These are phyloP conservation scores for Allium sativum DNA, from an alignment of 106 monocot genomes.

Conservation along the genomic window DNA sequence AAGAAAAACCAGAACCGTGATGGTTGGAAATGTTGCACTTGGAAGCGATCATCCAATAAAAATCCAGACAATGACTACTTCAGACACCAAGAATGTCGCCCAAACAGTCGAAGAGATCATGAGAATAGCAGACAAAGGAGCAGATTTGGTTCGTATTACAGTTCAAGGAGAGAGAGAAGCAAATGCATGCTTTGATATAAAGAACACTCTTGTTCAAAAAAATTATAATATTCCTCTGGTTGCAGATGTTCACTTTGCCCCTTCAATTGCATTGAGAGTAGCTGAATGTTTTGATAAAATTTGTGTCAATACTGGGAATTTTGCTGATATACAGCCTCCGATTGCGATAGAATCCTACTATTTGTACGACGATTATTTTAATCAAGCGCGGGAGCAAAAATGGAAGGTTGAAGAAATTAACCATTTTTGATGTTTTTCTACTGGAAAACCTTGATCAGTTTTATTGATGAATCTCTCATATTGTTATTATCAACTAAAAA, in stretches of 20 bases:
- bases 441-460: not conserved
- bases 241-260: constrained; percentile 98
- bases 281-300: constrained; percentile 99
- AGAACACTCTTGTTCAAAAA: constrained; percentile 87
- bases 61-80: constrained; percentile 97
- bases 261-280: constrained; percentile 87
- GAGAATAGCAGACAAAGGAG: constrained; percentile 99
- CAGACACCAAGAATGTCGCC: constrained; percentile 94
- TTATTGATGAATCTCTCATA: not conserved
- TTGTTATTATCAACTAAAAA: no score
- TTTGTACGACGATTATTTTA: no score
- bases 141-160: constrained; percentile 92
- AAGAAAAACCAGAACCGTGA: constrained; percentile 87
- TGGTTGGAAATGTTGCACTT: constrained; percentile 88
- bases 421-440: not conserved
- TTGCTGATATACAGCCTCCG: no score
- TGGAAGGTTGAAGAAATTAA: constrained; percentile 42
- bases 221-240: constrained; percentile 97
- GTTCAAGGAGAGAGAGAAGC: constrained; percentile 98
- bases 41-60: constrained; percentile 92
- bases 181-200: constrained; percentile 99
- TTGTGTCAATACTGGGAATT: constrained; percentile 98
- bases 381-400: no score
- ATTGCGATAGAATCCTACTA: no score
- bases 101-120: constrained; percentile 98